phyloP scores from a whole-genome alignment of 2,329 filamentous ascomycete species.

The Rhytidhysteron rufulum region DNA sequence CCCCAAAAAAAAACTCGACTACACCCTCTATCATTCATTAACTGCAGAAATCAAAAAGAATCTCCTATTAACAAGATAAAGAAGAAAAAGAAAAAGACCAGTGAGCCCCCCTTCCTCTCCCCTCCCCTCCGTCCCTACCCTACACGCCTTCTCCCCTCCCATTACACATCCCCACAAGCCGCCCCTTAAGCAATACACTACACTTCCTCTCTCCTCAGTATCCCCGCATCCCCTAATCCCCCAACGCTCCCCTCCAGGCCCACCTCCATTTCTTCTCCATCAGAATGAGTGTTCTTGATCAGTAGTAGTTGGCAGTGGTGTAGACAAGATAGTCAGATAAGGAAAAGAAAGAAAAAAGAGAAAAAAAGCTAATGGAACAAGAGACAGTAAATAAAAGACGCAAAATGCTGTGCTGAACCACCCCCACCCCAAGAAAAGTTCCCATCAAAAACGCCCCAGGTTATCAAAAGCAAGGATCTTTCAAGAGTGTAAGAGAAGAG shows the following conservation, averaged over 20 bases:
- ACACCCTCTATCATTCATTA: not conserved
- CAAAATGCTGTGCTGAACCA: too few relatives aligned
- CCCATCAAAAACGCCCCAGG: not conserved
- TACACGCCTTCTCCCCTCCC: too few relatives aligned
- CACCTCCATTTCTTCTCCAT: not conserved
- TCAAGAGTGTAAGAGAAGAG: not conserved
- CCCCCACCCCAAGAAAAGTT: too few relatives aligned
- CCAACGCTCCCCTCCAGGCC: too few relatives aligned
- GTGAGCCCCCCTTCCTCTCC: not conserved
- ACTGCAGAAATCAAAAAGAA: not conserved
- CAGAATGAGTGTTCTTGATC: not conserved
- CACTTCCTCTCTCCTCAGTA: too few relatives aligned
- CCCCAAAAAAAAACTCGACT: too few relatives aligned
- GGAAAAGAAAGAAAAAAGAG: conserved; percentile 1
- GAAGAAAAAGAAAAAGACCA: not conserved
- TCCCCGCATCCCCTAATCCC: too few relatives aligned
- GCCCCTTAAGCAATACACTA: not conserved
- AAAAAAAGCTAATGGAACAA: not conserved
- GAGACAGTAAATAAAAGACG: not conserved
- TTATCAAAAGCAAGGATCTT: not conserved
- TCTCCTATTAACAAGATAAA: too few relatives aligned
- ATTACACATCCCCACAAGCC: not conserved
- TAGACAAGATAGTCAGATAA: not conserved
- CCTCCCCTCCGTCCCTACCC: too few relatives aligned
- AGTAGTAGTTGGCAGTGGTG: not conserved